Percentiles rank a stretch among this genome's conserved stretches.
Evolutionary conservation across 768 basidiomycete species (phyloP).

Genomic region (Trametes cinnabarina): DNA sequence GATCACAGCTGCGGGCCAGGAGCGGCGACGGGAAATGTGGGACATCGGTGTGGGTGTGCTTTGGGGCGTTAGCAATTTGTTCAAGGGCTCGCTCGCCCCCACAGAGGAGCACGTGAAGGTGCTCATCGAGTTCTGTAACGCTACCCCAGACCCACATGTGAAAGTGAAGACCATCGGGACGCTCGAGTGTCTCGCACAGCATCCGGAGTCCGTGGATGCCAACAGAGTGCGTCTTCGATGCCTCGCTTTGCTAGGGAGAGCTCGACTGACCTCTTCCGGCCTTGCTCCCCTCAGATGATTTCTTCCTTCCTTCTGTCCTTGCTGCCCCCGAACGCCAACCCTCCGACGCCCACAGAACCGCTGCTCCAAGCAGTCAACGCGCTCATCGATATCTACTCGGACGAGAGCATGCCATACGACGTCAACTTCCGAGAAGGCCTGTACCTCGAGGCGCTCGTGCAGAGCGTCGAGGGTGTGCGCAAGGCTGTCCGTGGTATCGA

Average conservation of each 20-base stretch:
- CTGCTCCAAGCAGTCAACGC: slow-evolving; percentile 78
- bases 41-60: slow-evolving; percentile 76
- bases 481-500: slow-evolving; percentile 65
- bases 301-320: slow-evolving; percentile 65
- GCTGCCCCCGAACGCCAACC: slow-evolving; percentile 45
- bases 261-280: neutral
- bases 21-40: slow-evolving; percentile 73
- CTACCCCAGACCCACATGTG: slow-evolving; percentile 50
- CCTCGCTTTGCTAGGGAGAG: neutral
- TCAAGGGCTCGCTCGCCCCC: slow-evolving; percentile 65
- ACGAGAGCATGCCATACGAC: slow-evolving; percentile 80
- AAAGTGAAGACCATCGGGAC: slow-evolving; percentile 81
- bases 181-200: slow-evolving; percentile 80
- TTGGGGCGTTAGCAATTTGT: slow-evolving; percentile 83
- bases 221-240: slow-evolving; percentile 50
- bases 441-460: slow-evolving; percentile 53
- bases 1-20: slow-evolving; percentile 56
- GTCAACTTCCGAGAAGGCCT: slow-evolving; percentile 68
- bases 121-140: slow-evolving; percentile 63
- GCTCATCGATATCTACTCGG: slow-evolving; percentile 90
- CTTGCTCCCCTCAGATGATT: slow-evolving; percentile 46
- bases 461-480: slow-evolving; percentile 61
- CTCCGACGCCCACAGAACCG: slow-evolving; percentile 57
- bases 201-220: slow-evolving; percentile 57
- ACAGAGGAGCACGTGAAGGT: slow-evolving; percentile 59